phyloP scores from a whole-genome alignment of 164 flowering plant genomes.

The Brasenia schreberi region DNA sequence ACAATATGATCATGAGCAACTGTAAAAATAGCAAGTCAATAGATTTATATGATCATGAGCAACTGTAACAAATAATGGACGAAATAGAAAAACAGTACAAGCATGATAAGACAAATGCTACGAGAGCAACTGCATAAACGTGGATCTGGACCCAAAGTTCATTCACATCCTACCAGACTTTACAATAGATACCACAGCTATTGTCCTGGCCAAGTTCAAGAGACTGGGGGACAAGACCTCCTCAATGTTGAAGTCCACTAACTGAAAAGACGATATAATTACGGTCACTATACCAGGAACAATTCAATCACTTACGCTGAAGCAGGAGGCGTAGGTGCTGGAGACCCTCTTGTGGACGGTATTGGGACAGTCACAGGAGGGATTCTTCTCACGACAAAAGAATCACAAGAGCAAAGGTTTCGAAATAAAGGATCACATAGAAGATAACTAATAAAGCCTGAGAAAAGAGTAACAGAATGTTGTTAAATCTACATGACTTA shows the following conservation, averaged over 20 bases:
- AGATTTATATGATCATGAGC: too few species aligned
- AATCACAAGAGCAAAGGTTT: neutral
- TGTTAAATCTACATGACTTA: neutral
- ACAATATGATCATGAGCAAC: too few species aligned
- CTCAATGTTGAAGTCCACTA: neutral
- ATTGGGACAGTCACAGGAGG: neutral
- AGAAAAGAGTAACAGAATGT: neutral
- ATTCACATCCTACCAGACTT: neutral
- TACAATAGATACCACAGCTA: too few species aligned
- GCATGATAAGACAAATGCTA: too few species aligned
- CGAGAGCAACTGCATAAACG: neutral
- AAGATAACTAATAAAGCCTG: neutral
- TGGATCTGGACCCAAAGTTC: neutral
- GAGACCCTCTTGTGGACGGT: neutral
- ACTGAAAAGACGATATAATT: neutral
- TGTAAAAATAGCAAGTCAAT: too few species aligned
- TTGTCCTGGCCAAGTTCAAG: too few species aligned
- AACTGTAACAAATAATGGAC: too few species aligned
- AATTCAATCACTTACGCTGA: neutral
- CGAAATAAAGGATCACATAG: too few species aligned
- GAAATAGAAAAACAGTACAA: too few species aligned
- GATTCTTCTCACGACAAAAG: neutral
- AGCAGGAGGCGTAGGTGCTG: neutral
- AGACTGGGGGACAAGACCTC: too few species aligned
- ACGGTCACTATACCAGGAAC: neutral